Percentiles rank a stretch among this genome's conserved stretches.
Conservation (phyloP, 1,284 basidiomycete genomes). For the Puccinia polysora region DNA sequence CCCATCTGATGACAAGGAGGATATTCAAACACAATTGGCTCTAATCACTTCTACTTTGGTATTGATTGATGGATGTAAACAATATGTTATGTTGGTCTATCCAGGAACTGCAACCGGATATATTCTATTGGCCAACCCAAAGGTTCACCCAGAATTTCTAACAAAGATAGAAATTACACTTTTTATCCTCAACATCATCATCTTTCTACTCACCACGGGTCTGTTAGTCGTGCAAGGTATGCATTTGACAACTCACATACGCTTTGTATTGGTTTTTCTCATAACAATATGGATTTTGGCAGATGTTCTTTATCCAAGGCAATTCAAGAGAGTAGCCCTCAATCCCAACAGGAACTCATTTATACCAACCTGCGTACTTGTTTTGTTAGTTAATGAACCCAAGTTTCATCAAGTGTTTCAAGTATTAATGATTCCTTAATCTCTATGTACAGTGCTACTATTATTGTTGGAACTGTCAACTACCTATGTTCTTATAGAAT, state of each 20-base stretch:
- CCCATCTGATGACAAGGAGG: too few relatives aligned
- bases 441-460: constrained; percentile 27
- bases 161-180: constrained; percentile 23
- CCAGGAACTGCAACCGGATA: constrained; percentile 28
- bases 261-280: too few relatives aligned
- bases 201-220: constrained; percentile 14
- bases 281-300: too few relatives aligned
- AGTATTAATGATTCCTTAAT: background rate
- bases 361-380: constrained; percentile 31
- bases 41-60: background rate
- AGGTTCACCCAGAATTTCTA: constrained; percentile 5
- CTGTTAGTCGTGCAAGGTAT: constrained; percentile 27
- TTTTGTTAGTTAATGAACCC: constrained; percentile 22
- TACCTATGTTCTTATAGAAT: constrained; percentile 8
- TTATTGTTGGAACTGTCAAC: constrained; percentile 30
- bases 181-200: constrained; percentile 20
- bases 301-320: constrained; percentile 27
- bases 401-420: background rate
- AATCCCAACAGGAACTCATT: constrained; percentile 30
- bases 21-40: too few relatives aligned
- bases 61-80: too few relatives aligned
- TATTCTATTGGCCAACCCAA: constrained; percentile 16
- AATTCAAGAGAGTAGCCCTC: constrained; percentile 24
- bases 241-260: background rate
- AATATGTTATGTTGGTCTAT: too few relatives aligned